Evolutionary conservation across 495 filamentous ascomycete genomes (phyloP).

Genomic region (Hyaloscypha variabilis): DNA sequence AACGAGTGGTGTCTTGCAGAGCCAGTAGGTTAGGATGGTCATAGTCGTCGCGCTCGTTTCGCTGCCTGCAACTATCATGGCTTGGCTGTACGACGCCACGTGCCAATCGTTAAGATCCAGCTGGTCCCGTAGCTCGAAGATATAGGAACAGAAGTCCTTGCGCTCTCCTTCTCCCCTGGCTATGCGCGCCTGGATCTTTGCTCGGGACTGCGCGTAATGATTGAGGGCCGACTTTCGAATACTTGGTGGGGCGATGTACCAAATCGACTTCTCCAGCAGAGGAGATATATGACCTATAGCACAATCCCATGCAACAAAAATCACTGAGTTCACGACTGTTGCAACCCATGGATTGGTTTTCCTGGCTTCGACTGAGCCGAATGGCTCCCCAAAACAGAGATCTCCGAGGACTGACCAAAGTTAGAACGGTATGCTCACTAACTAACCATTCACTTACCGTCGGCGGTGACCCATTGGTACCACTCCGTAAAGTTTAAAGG

Average conservation of each 20-base stretch:
- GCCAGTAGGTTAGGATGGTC: constrained; percentile 49
- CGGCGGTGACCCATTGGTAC: constrained; percentile 48
- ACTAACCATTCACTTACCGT: constrained; percentile 16
- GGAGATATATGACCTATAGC: constrained; percentile 1
- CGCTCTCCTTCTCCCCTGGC: constrained; percentile 30
- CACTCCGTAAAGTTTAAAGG: constrained; percentile 51
- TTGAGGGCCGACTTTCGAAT: background rate
- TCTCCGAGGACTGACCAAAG: constrained; percentile 57
- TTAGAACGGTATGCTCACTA: background rate
- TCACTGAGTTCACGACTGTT: constrained; percentile 35
- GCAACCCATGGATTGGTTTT: constrained; percentile 48
- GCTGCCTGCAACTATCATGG: constrained; percentile 38
- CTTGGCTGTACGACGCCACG: background rate
- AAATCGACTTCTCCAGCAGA: background rate
- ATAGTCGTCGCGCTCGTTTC: constrained; percentile 60
- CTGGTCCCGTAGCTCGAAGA: background rate
- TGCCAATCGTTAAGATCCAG: background rate
- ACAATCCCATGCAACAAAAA: constrained; percentile 22
- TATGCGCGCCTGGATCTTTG: constrained; percentile 5
- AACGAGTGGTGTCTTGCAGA: constrained; percentile 44
- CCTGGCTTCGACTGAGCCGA: constrained; percentile 49
- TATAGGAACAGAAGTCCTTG: constrained; percentile 8
- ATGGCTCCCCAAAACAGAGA: constrained; percentile 54
- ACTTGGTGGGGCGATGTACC: background rate
- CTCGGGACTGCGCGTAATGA: background rate